Evolutionary conservation across 164 flowering plant species (phyloP).

Genomic region (Sedum album): DNA sequence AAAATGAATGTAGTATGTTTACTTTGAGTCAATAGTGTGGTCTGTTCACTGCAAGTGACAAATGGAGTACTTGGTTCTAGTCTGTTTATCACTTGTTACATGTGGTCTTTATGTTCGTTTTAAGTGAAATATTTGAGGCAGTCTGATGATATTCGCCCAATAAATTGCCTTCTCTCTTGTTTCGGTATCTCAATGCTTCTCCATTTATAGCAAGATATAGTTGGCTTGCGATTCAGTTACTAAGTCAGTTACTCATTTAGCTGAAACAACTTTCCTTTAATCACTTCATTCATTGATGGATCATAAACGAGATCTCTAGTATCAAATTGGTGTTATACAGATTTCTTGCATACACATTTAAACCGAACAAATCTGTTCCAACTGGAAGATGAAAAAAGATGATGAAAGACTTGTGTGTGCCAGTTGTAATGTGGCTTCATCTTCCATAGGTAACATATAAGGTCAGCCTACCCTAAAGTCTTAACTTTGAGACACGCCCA

Average conservation of each 20-base stretch:
- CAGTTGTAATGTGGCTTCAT: background rate
- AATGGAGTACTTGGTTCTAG: background rate
- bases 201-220: background rate
- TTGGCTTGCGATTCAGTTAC: background rate
- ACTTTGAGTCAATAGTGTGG: background rate
- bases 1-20: background rate
- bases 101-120: too few relatives aligned
- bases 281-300: background rate
- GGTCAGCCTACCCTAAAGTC: conserved; percentile 8
- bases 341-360: background rate
- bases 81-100: background rate
- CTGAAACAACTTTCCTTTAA: background rate
- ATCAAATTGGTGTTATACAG: too few relatives aligned
- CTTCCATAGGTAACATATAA: background rate
- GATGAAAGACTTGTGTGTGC: background rate
- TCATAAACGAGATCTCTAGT: background rate
- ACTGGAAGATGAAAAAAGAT: background rate
- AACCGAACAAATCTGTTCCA: background rate
- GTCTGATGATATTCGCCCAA: too few relatives aligned
- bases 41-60: background rate
- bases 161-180: too few relatives aligned
- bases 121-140: too few relatives aligned
- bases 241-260: background rate
- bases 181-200: background rate
- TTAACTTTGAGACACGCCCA: background rate